Evolutionary conservation across 2,329 filamentous ascomycete genomes (phyloP).

Genomic region (Clarireedia hainanense): DNA sequence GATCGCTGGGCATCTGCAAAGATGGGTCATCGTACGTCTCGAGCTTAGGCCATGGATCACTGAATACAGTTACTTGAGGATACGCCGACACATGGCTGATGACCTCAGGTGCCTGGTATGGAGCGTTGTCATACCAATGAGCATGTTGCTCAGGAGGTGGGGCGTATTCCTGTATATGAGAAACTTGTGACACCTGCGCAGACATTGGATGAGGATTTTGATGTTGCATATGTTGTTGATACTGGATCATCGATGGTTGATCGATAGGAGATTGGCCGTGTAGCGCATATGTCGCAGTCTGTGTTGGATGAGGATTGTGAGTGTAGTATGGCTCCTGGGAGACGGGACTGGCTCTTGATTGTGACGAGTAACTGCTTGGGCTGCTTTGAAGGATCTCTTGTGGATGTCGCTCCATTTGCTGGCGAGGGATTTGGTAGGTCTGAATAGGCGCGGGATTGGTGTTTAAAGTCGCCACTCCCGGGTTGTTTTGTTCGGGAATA

Average conservation of each 20-base stretch:
- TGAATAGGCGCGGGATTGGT: conserved; percentile 41
- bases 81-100: conserved; percentile 45
- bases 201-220: conserved; percentile 21
- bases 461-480: conserved; percentile 54
- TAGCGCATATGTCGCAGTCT: conserved; percentile 41
- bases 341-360: conserved; percentile 45
- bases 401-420: conserved; percentile 35
- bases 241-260: conserved; percentile 33
- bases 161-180: conserved; percentile 33
- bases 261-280: conserved; percentile 42
- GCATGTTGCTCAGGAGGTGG: conserved; percentile 37
- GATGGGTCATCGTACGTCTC: conserved; percentile 47
- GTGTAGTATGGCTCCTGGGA: conserved; percentile 50
- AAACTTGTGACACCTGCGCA: conserved; percentile 26
- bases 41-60: conserved; percentile 49
- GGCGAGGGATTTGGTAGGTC: conserved; percentile 37
- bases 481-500: conserved; percentile 53
- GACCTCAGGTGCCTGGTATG: conserved; percentile 50
- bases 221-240: conserved; percentile 26
- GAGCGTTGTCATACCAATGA: conserved; percentile 43
- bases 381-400: conserved; percentile 48
- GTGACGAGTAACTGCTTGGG: conserved; percentile 49
- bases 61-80: conserved; percentile 41
- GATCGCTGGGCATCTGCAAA: conserved; percentile 51
- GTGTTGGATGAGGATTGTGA: conserved; percentile 37